A percentile compares a stretch with the other conserved stretches of the same genome.
phyloP scores from a whole-genome alignment of 495 filamentous ascomycete species.

The Penicillium coffeae region DNA sequence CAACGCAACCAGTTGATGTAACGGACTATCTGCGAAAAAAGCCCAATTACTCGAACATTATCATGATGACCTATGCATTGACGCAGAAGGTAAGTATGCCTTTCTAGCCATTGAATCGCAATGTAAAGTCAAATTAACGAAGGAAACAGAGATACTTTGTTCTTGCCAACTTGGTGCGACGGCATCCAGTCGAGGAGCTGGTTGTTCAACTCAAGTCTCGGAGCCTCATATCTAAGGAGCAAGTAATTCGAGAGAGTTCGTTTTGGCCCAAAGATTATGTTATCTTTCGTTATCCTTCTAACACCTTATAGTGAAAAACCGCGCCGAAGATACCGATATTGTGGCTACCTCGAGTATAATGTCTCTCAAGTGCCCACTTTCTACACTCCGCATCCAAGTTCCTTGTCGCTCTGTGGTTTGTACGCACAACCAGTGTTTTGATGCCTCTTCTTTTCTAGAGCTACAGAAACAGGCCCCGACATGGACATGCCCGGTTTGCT shows the following conservation, averaged over 20 bases:
- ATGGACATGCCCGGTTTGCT: slow-evolving; percentile 92
- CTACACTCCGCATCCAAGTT: slow-evolving; percentile 72
- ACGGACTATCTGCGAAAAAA: slow-evolving; percentile 70
- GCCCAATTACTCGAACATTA: slow-evolving; percentile 64
- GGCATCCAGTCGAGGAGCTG: slow-evolving; percentile 66
- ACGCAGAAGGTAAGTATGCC: slow-evolving; percentile 66
- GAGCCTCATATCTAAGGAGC: slow-evolving; percentile 72
- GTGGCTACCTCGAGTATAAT: slow-evolving; percentile 80
- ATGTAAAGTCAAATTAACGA: slow-evolving; percentile 4
- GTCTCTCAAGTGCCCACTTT: slow-evolving; percentile 89
- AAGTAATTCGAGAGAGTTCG: slow-evolving; percentile 82
- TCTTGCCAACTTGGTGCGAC: slow-evolving; percentile 68
- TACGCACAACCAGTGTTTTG: slow-evolving; percentile 91
- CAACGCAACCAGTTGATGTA: slow-evolving; percentile 87
- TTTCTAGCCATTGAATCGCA: not conserved
- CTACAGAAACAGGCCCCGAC: slow-evolving; percentile 93
- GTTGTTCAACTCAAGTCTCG: slow-evolving; percentile 60
- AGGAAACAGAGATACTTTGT: slow-evolving; percentile 68
- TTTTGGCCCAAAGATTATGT: slow-evolving; percentile 1
- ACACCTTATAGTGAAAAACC: slow-evolving; percentile 60
- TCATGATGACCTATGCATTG: slow-evolving; percentile 87
- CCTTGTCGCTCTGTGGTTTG: slow-evolving; percentile 79
- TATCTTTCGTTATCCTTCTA: not conserved
- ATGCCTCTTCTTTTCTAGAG: slow-evolving; percentile 88
- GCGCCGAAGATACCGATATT: slow-evolving; percentile 82